Base-by-base conservation (phyloP, 441 rosid species). In the Mallotus repandus region DNA sequence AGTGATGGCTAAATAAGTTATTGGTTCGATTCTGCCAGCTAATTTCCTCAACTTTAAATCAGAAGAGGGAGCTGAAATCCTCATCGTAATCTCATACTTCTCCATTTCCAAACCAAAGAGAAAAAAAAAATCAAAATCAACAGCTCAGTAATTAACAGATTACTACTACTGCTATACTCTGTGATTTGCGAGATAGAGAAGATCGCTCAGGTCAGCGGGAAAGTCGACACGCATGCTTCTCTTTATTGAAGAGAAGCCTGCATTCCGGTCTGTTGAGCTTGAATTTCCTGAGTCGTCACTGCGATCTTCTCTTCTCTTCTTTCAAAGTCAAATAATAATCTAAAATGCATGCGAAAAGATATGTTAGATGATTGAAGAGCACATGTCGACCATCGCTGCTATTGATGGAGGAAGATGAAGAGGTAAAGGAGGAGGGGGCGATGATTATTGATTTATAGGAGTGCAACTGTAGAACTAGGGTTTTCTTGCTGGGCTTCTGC, bases 221-320 rank as follows among this genome's bases (percentile, higher is more conserved):
- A 71, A 5, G 71, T 92, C 94, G 96, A 89, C 97, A 90, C 89
- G 89, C 88, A 90, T 80, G 86, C 49, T 62, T 71, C 81, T 77
- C 68, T 45, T 14, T 66, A 16, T 60, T 22, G 45, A 75, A 58
- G 82, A 82, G 80, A 80, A 78, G 76, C 86, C 82, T 84, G 88
- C 80, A 82, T 86, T 92, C 94, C 91, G 93, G 93, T 90, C 96
- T 92, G 96, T 92, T 90, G 96, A 92, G 96, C 97, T 92, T 90
- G 97, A 90, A 89, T 73, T 74, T 79, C 81, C 79, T 80, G 84
- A 85, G 91, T 92, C 97, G 43, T 92, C 97, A 87, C 77, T 0
- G 91, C 91, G 79, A 81, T 74, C 81, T 73, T 19, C 63, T 22
- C 63, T 57, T 35, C 15, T 25, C 29, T 9, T 38, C 41, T 38